phyloP scores from a whole-genome alignment of 2,329 filamentous ascomycete species.

The Sporothrix brasiliensis region DNA sequence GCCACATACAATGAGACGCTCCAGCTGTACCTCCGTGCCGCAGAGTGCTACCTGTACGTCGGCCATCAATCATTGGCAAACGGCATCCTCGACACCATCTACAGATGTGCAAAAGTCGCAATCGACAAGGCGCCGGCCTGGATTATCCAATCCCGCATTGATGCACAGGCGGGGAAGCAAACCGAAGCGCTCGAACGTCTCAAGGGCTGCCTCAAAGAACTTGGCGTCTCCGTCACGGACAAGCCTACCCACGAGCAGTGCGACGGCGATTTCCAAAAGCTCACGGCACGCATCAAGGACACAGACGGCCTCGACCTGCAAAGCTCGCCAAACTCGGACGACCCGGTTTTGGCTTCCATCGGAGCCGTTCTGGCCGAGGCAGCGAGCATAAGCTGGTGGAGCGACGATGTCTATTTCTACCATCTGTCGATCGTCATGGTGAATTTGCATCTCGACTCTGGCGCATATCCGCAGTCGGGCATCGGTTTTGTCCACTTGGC shows the following conservation, averaged over 20 bases:
- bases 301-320: constrained; percentile 56
- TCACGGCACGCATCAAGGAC: constrained; percentile 62
- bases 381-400: constrained; percentile 73
- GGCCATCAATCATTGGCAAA: constrained; percentile 69
- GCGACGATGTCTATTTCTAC: constrained; percentile 71
- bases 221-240: constrained; percentile 68
- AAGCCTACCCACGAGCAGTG: constrained; percentile 74
- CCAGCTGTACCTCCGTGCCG: constrained; percentile 73
- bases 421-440: constrained; percentile 69
- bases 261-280: constrained; percentile 70
- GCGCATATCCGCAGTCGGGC: constrained; percentile 69
- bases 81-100: constrained; percentile 68
- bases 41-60: constrained; percentile 82
- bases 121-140: constrained; percentile 83
- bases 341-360: constrained; percentile 62
- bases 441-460: constrained; percentile 64
- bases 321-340: constrained; percentile 48
- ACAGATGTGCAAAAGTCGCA: constrained; percentile 68
- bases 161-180: constrained; percentile 73
- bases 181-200: constrained; percentile 69
- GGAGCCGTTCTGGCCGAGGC: constrained; percentile 73
- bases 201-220: constrained; percentile 68
- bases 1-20: constrained; percentile 85
- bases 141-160: constrained; percentile 79
- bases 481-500: constrained; percentile 69